These are phyloP conservation scores for Wickerhamiella spandovensis DNA, from an alignment of 805 yeast genomes.

Conservation along the genomic window DNA sequence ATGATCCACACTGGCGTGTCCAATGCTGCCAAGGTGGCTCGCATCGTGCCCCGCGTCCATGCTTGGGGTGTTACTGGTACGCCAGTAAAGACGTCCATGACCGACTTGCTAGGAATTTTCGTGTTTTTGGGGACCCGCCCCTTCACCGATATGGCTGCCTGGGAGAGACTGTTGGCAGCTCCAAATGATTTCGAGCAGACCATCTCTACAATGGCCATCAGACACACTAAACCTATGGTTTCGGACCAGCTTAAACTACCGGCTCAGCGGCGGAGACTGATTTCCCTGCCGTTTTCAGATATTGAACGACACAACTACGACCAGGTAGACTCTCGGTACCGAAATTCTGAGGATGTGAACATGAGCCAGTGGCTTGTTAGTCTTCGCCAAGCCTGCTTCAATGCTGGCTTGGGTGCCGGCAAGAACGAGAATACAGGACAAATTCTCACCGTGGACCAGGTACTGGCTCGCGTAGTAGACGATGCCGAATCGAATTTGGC, in stretches of 20 bases:
- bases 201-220: constrained; percentile 42
- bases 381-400: constrained; percentile 72
- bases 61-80: constrained; percentile 98
- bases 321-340: constrained; percentile 48
- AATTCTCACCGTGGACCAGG: constrained; percentile 47
- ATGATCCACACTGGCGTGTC: constrained; percentile 67
- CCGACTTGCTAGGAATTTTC: constrained; percentile 59
- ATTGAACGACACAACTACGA: constrained; percentile 78
- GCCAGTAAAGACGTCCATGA: constrained; percentile 54
- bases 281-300: constrained; percentile 64
- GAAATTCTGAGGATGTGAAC: constrained; percentile 38
- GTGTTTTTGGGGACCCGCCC: constrained; percentile 59
- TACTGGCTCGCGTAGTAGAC: constrained; percentile 49
- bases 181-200: constrained; percentile 36
- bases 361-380: constrained; percentile 50
- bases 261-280: constrained; percentile 53
- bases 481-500: constrained; percentile 35
- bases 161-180: constrained; percentile 28
- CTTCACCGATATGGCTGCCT: constrained; percentile 34
- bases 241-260: constrained; percentile 66
- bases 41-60: constrained; percentile 69
- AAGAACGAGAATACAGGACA: background rate
- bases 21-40: constrained; percentile 67
- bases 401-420: constrained; percentile 20
- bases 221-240: constrained; percentile 83